These are phyloP conservation scores for Moniliella sp. DNA, from an alignment of 1,284 basidiomycete species.

Conservation along the genomic window DNA sequence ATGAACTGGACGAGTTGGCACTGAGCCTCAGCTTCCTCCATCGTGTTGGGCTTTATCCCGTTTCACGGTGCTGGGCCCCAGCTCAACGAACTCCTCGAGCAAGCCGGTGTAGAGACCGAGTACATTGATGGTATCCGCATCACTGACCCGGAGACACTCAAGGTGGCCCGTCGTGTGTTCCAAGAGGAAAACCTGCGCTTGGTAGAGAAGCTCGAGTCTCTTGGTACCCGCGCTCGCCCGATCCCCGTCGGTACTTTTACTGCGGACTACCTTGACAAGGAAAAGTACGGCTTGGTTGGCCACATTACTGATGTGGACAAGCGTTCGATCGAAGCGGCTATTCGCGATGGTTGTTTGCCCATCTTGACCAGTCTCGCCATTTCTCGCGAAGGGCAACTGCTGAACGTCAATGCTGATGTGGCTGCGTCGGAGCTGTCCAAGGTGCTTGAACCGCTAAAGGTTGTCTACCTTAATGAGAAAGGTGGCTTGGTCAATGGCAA, in stretches of 20 bases:
- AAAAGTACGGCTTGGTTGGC: too few species aligned
- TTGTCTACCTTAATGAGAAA: constrained; percentile 88
- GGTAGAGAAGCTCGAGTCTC: constrained; percentile 65
- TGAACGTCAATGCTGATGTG: constrained; percentile 90
- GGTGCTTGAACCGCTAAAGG: constrained; percentile 64
- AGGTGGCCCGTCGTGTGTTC: constrained; percentile 80
- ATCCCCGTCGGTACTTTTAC: constrained; percentile 88
- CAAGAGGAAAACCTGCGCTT: constrained; percentile 81
- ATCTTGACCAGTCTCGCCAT: constrained; percentile 80
- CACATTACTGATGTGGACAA: constrained; percentile 81
- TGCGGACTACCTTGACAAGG: too few species aligned
- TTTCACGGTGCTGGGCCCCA: constrained; percentile 32
- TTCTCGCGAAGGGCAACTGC: constrained; percentile 69
- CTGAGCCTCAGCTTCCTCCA: constrained; percentile 30
- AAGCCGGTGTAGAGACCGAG: constrained; percentile 31
- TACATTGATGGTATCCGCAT: too few species aligned
- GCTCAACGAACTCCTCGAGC: constrained; percentile 30
- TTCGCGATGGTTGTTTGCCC: constrained; percentile 72
- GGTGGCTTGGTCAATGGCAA: constrained; percentile 87
- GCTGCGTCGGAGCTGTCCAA: constrained; percentile 85
- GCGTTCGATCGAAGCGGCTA: constrained; percentile 75
- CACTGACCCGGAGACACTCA: constrained; percentile 66
- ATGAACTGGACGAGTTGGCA: constrained; percentile 30
- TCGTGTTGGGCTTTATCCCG: constrained; percentile 19
- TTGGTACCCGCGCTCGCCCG: constrained; percentile 77